Percentiles rank a stretch among this genome's conserved stretches.
Conservation (phyloP, 2,329 filamentous ascomycete species). For the Bipolaris sorokiniana region DNA sequence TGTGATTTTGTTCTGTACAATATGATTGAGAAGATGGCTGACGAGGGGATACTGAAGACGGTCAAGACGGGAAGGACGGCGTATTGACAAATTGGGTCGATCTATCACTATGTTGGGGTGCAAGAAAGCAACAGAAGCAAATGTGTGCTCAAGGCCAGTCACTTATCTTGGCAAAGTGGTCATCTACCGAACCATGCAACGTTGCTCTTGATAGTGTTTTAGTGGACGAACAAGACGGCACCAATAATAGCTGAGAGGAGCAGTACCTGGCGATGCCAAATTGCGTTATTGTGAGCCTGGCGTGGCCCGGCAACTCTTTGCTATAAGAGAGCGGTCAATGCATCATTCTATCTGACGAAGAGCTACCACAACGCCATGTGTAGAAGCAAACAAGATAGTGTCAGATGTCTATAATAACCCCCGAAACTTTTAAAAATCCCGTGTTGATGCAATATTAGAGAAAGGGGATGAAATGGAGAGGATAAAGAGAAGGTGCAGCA, state of each 20-base stretch:
- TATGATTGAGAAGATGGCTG: constrained; percentile 51
- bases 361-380: constrained; percentile 43
- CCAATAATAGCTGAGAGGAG: constrained; percentile 10
- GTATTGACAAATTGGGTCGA: constrained; percentile 12
- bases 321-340: constrained; percentile 35
- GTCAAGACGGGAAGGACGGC: constrained; percentile 53
- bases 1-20: constrained; percentile 54
- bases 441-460: constrained; percentile 39
- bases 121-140: background rate
- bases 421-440: constrained; percentile 38
- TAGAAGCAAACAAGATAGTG: constrained; percentile 24
- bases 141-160: background rate
- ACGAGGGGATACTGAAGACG: constrained; percentile 47
- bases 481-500: constrained; percentile 19
- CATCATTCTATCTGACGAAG: constrained; percentile 41
- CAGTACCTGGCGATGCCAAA: constrained; percentile 26
- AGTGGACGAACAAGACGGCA: constrained; percentile 1
- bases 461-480: constrained; percentile 9
- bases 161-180: background rate
- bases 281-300: constrained; percentile 35
- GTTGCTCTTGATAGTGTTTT: constrained; percentile 4
- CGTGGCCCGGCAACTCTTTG: constrained; percentile 25
- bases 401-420: constrained; percentile 27
- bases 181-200: background rate
- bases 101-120: background rate